phyloP scores from a whole-genome alignment of 2,329 filamentous ascomycete genomes.

The Diplodia sapinea region DNA sequence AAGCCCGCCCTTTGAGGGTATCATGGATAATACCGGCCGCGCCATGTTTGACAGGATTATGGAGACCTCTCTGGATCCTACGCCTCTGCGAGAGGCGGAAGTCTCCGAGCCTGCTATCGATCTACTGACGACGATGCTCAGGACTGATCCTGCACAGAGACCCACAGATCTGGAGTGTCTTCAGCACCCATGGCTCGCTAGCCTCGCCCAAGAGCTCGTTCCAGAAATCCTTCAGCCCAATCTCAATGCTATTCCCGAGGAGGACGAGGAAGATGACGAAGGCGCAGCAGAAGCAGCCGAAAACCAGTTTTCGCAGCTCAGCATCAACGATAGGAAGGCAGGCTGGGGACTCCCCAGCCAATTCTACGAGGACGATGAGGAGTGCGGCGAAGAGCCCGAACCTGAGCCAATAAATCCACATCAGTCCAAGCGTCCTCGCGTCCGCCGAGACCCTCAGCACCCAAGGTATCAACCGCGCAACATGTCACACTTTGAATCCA shows the following conservation, averaged over 20 bases:
- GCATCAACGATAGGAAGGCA: slow-evolving; percentile 51
- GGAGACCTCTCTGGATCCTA: slow-evolving; percentile 71
- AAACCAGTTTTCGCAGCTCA: slow-evolving; percentile 56
- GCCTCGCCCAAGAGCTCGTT: slow-evolving; percentile 49
- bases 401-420: slow-evolving; percentile 39
- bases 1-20: slow-evolving; percentile 79
- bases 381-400: slow-evolving; percentile 39
- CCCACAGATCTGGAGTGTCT: slow-evolving; percentile 75
- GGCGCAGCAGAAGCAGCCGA: slow-evolving; percentile 36
- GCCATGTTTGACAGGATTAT: slow-evolving; percentile 87
- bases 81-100: slow-evolving; percentile 62
- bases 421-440: slow-evolving; percentile 51
- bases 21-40: slow-evolving; percentile 74
- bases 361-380: slow-evolving; percentile 40
- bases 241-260: slow-evolving; percentile 52
- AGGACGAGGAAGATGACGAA: slow-evolving; percentile 67
- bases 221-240: slow-evolving; percentile 37
- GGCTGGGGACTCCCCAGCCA: slow-evolving; percentile 47
- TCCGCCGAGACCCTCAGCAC: slow-evolving; percentile 41
- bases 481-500: slow-evolving; percentile 45
- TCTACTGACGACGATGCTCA: slow-evolving; percentile 79
- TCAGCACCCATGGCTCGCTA: slow-evolving; percentile 73
- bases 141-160: slow-evolving; percentile 77
- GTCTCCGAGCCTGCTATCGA: slow-evolving; percentile 73
- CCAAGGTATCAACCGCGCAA: slow-evolving; percentile 49